Evolutionary conservation across 1,284 basidiomycete genomes (phyloP).

Genomic region (Puccinia hordei): DNA sequence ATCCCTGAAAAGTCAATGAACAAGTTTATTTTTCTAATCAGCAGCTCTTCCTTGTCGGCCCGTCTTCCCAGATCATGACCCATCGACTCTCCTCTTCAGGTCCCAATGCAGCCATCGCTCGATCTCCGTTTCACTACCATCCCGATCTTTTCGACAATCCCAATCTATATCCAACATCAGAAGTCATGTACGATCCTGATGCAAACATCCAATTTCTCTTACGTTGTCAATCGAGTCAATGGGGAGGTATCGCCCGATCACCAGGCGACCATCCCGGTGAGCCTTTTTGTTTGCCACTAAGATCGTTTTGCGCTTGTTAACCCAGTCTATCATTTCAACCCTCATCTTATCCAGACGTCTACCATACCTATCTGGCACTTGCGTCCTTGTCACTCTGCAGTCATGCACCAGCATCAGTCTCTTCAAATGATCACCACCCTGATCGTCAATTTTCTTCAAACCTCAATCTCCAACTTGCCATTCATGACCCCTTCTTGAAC

Average conservation of each 20-base stretch:
- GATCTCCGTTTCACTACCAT: not conserved
- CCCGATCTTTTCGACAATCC: not conserved
- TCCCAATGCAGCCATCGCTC: not conserved
- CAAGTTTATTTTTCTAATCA: not conserved
- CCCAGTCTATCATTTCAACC: not conserved
- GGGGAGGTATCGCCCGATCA: slow-evolving; percentile 39
- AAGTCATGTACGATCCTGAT: slow-evolving; percentile 9
- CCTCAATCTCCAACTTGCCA: slow-evolving; percentile 1
- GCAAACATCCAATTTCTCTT: slow-evolving; percentile 48
- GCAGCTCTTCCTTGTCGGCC: not conserved
- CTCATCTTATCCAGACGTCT: slow-evolving; percentile 69
- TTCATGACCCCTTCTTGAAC: slow-evolving; percentile 38
- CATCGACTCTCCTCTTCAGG: not conserved
- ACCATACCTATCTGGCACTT: slow-evolving; percentile 81
- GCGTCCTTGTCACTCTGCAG: slow-evolving; percentile 74
- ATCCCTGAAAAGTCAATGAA: not conserved
- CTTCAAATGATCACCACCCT: not conserved
- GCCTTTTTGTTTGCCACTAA: not conserved
- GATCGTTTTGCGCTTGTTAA: not conserved
- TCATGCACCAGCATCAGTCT: not conserved
- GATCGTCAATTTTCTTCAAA: too few species aligned
- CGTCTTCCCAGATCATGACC: slow-evolving; percentile 8
- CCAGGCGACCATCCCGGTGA: slow-evolving; percentile 47
- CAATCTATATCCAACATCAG: not conserved
- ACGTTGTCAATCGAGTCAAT: slow-evolving; percentile 47